Conservation (phyloP, 192 early-diverging fungal genomes). For the Pilaira anomala region DNA sequence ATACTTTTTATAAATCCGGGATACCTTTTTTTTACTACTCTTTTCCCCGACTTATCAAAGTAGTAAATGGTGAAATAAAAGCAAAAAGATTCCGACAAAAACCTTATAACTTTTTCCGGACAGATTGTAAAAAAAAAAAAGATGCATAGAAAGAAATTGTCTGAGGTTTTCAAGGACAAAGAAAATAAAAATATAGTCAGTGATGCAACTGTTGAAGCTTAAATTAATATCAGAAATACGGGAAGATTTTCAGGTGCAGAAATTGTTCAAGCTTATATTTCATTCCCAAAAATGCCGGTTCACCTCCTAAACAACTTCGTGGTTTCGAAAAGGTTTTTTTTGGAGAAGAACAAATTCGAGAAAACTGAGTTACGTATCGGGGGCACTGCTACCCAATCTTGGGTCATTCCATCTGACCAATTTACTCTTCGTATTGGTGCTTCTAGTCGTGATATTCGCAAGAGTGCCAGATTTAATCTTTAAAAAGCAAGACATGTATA, state of each 20-base stretch:
- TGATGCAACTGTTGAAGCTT: conserved; percentile 14
- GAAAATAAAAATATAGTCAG: too few relatives aligned
- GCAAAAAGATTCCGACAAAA: neutral
- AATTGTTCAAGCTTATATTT: conserved; percentile 40
- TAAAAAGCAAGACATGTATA: too few relatives aligned
- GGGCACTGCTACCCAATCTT: conserved; percentile 32
- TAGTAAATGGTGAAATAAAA: too few relatives aligned
- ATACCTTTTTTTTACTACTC: too few relatives aligned
- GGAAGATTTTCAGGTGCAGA: conserved; percentile 33
- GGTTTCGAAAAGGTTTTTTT: conserved; percentile 31
- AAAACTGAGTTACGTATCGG: conserved; percentile 50
- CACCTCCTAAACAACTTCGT: conserved; percentile 15
- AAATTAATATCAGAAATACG: conserved; percentile 32
- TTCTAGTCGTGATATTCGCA: conserved; percentile 47
- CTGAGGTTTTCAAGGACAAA: too few relatives aligned
- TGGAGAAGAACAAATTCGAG: conserved; percentile 18
- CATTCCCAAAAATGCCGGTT: conserved; percentile 26
- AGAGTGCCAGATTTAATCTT: conserved; percentile 10
- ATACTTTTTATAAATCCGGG: too few relatives aligned
- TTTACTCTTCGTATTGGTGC: conserved; percentile 56
- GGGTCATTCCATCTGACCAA: conserved; percentile 46
- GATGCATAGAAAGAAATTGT: too few relatives aligned
- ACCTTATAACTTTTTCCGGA: conserved; percentile 5
- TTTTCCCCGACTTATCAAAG: too few relatives aligned
- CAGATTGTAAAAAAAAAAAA: neutral